Percentiles rank a stretch among this genome's conserved stretches.
Evolutionary conservation across 108 stramenopile genomes (phyloP).

Genomic region (Bacterosira constricta): DNA sequence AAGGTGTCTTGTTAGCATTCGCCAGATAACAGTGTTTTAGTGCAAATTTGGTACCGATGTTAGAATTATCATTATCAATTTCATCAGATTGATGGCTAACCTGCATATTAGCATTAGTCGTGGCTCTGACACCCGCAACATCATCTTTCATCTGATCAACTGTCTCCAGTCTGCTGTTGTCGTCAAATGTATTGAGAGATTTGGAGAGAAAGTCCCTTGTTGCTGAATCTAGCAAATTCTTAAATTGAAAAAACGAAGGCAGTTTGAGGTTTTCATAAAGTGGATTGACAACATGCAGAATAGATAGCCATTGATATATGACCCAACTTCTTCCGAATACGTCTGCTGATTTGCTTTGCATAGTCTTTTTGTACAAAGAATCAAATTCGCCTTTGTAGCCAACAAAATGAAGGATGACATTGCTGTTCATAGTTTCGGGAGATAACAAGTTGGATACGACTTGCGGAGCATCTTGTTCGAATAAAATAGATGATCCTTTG

Average conservation of each 20-base stretch:
- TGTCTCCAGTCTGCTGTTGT: background rate
- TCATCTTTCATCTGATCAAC: conserved; percentile 13
- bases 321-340: conserved; percentile 13
- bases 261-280: background rate
- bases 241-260: background rate
- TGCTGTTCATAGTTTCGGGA: conserved; percentile 1
- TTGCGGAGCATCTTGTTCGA: conserved; percentile 18
- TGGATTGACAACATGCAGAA: conserved; percentile 4
- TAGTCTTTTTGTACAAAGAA: conserved; percentile 6
- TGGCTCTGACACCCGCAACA: conserved; percentile 13
- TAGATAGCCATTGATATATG: conserved; percentile 23
- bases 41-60: background rate
- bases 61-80: background rate
- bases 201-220: background rate
- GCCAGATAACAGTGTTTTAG: conserved; percentile 8
- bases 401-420: conserved; percentile 17
- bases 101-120: background rate
- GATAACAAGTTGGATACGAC: background rate
- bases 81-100: background rate
- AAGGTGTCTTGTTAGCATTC: background rate
- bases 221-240: background rate
- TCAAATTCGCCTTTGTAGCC: conserved; percentile 10
- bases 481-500: conserved; percentile 12
- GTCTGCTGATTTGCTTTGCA: background rate
- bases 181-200: conserved; percentile 9